Evolutionary conservation across 306 rosid genomes (phyloP).

Genomic region (Vachellia pachyceras): DNA sequence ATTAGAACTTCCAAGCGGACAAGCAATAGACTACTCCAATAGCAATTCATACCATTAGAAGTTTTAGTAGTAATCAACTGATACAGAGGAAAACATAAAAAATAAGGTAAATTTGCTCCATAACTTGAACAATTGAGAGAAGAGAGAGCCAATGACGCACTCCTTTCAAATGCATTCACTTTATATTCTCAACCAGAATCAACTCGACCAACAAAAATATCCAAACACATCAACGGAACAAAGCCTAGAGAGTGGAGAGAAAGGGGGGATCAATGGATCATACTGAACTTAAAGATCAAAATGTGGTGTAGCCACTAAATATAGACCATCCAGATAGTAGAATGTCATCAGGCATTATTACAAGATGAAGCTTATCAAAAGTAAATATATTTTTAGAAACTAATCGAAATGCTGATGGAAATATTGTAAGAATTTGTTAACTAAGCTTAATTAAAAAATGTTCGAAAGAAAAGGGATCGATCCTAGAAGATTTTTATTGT

Average conservation of each 20-base stretch:
- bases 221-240: neutral
- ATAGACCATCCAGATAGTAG: neutral
- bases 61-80: too few relatives aligned
- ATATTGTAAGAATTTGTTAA: neutral
- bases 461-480: neutral
- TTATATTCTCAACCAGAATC: neutral
- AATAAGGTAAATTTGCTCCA: too few relatives aligned
- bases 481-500: neutral
- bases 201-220: neutral
- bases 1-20: constrained; percentile 3
- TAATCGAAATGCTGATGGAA: neutral
- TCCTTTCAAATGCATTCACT: constrained; percentile 1
- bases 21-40: neutral
- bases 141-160: neutral
- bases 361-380: constrained; percentile 3
- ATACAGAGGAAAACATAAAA: too few relatives aligned
- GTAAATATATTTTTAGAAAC: neutral
- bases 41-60: neutral
- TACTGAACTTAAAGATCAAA: constrained; percentile 6
- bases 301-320: neutral
- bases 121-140: neutral
- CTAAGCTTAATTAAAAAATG: neutral
- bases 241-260: constrained; percentile 1
- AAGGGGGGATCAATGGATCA: neutral
- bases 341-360: constrained; percentile 2